phyloP scores from a whole-genome alignment of 1,139 yeast species.

The Diutina neorugosa region DNA sequence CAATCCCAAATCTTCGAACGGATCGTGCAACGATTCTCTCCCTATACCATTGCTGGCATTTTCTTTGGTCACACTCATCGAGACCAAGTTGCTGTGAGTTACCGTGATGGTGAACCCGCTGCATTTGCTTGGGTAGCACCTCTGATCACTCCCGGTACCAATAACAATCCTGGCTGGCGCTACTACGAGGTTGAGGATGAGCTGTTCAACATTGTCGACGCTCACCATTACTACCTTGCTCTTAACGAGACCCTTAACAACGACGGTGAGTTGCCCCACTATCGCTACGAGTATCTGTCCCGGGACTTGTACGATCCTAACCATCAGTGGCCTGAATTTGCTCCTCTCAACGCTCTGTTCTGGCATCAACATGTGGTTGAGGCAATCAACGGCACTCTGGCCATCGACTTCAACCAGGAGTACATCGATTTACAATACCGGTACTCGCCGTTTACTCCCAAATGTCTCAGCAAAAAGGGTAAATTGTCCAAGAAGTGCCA shows the following conservation, averaged over 20 bases:
- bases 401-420: conserved; percentile 30
- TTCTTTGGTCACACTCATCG: conserved; percentile 66
- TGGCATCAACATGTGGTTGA: conserved; percentile 35
- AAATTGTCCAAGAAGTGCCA: conserved; percentile 23
- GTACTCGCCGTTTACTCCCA: conserved; percentile 36
- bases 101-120: conserved; percentile 34
- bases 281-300: conserved; percentile 45
- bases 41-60: conserved; percentile 54
- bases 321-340: conserved; percentile 32
- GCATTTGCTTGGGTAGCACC: conserved; percentile 57
- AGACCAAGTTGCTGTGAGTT: conserved; percentile 53
- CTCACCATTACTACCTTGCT: conserved; percentile 42
- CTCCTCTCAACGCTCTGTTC: conserved; percentile 49
- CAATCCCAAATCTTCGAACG: conserved; percentile 45
- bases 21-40: conserved; percentile 55
- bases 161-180: conserved; percentile 57
- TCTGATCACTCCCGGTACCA: conserved; percentile 49
- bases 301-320: conserved; percentile 37
- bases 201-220: conserved; percentile 50
- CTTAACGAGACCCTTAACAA: conserved; percentile 40
- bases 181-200: conserved; percentile 57
- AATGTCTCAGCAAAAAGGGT: conserved; percentile 18
- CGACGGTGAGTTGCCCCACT: conserved; percentile 37
- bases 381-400: conserved; percentile 20
- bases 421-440: conserved; percentile 39